phyloP scores from a whole-genome alignment of 805 yeast species.

The Hanseniaspora lindneri region DNA sequence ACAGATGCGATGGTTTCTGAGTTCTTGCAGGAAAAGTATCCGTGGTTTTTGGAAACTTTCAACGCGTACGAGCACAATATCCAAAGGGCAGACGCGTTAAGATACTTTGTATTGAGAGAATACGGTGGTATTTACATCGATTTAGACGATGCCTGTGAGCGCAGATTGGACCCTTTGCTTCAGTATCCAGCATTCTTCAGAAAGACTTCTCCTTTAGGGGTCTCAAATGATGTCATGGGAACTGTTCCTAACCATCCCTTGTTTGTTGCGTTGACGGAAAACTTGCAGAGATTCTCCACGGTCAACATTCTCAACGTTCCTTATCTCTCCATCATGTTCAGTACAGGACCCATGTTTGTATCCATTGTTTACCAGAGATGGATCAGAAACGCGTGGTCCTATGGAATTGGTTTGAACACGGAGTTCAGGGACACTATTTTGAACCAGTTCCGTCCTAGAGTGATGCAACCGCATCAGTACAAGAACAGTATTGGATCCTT shows the following conservation, averaged over 20 bases:
- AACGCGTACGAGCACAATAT: slow-evolving; percentile 70
- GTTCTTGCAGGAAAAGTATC: slow-evolving; percentile 65
- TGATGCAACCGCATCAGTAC: slow-evolving; percentile 63
- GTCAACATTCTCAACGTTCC: slow-evolving; percentile 62
- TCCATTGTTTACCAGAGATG: slow-evolving; percentile 81
- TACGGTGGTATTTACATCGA: slow-evolving; percentile 88
- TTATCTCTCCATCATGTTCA: slow-evolving; percentile 81
- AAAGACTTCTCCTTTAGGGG: slow-evolving; percentile 80
- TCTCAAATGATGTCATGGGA: slow-evolving; percentile 89
- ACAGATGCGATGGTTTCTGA: slow-evolving; percentile 73
- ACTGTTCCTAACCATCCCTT: slow-evolving; percentile 79
- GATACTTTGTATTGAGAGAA: slow-evolving; percentile 72
- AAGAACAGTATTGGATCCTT: slow-evolving; percentile 50
- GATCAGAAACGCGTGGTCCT: slow-evolving; percentile 44
- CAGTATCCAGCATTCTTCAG: slow-evolving; percentile 77
- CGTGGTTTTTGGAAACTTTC: slow-evolving; percentile 77
- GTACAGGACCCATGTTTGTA: slow-evolving; percentile 83
- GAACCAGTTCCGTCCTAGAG: slow-evolving; percentile 51
- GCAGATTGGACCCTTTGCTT: slow-evolving; percentile 67
- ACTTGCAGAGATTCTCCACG: slow-evolving; percentile 48
- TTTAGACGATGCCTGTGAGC: slow-evolving; percentile 76
- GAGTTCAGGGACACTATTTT: slow-evolving; percentile 40
- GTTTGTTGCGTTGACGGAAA: slow-evolving; percentile 56
- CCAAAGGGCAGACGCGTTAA: slow-evolving; percentile 79
- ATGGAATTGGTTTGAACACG: slow-evolving; percentile 4